Conservation (phyloP, 2,329 filamentous ascomycete genomes). For the Phoma sp. region DNA sequence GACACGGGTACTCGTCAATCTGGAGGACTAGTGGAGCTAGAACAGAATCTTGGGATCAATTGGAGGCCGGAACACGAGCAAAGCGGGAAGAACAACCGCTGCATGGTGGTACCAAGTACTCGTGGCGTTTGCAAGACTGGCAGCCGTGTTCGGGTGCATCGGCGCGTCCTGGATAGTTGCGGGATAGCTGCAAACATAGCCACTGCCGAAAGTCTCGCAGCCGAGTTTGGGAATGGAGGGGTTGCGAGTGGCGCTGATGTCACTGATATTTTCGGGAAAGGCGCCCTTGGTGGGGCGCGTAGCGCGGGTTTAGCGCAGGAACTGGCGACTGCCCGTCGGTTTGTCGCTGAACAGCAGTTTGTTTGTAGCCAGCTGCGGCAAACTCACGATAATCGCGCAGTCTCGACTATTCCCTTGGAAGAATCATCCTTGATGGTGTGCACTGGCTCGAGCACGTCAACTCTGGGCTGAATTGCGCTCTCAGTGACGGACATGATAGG, state of each 20-base stretch:
- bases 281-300: conserved; percentile 5
- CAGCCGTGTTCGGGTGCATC: conserved; percentile 12
- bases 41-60: conserved; percentile 20
- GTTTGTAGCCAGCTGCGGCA: conserved; percentile 6
- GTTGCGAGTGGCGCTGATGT: conserved; percentile 10
- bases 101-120: conserved; percentile 10
- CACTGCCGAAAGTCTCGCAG: conserved; percentile 10
- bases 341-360: conserved; percentile 10
- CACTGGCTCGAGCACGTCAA: conserved; percentile 17
- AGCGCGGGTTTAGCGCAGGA: conserved; percentile 6
- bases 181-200: conserved; percentile 14
- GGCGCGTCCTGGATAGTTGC: conserved; percentile 9
- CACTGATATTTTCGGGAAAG: conserved; percentile 8
- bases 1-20: conserved; percentile 23
- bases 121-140: conserved; percentile 16
- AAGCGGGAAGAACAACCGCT: conserved; percentile 15
- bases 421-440: conserved; percentile 6
- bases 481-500: conserved; percentile 4
- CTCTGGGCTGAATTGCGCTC: conserved; percentile 12
- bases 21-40: conserved; percentile 28
- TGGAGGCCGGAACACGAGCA: conserved; percentile 14
- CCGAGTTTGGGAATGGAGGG: conserved; percentile 14
- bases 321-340: conserved; percentile 11
- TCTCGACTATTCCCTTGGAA: conserved; percentile 1
- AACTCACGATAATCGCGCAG: conserved; percentile 5